These are phyloP conservation scores for Raddia distichophylla DNA, from an alignment of 176 grass and related monocot species.

Conservation along the genomic window DNA sequence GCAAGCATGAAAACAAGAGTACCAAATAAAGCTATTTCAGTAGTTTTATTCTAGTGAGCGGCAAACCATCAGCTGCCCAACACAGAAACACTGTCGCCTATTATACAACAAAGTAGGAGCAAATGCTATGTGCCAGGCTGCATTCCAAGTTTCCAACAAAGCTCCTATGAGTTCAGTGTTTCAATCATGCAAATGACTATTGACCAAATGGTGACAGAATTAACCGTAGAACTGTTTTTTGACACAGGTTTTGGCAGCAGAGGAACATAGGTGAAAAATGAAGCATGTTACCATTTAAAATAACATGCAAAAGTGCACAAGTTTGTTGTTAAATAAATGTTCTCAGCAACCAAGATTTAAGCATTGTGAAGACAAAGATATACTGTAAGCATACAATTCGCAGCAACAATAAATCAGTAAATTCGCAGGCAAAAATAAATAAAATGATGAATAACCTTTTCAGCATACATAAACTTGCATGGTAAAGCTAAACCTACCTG, in stretches of 20 bases:
- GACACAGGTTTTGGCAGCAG: not conserved
- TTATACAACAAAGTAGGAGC: not conserved
- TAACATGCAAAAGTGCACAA: not conserved
- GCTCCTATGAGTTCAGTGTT: not conserved
- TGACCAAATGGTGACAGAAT: not conserved
- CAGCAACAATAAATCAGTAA: not conserved
- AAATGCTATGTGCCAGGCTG: not conserved
- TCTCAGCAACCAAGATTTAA: not conserved
- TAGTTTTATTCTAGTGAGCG: too few relatives aligned
- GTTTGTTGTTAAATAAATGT: not conserved
- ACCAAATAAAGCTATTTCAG: not conserved
- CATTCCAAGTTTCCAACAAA: not conserved
- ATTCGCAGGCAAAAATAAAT: not conserved
- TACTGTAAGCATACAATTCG: not conserved
- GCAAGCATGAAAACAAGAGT: not conserved
- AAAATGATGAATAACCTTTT: not conserved
- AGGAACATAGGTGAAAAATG: not conserved
- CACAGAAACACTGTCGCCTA: not conserved
- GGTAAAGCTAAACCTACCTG: slow-evolving; percentile 58
- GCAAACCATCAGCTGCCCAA: too few relatives aligned
- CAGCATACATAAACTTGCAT: slow-evolving; percentile 5
- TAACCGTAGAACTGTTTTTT: not conserved
- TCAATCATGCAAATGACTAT: not conserved
- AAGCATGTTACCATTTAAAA: not conserved
- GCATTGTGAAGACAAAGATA: not conserved